Base-by-base conservation (phyloP, 768 basidiomycete genomes). In the Psilocybe cyanescens region DNA sequence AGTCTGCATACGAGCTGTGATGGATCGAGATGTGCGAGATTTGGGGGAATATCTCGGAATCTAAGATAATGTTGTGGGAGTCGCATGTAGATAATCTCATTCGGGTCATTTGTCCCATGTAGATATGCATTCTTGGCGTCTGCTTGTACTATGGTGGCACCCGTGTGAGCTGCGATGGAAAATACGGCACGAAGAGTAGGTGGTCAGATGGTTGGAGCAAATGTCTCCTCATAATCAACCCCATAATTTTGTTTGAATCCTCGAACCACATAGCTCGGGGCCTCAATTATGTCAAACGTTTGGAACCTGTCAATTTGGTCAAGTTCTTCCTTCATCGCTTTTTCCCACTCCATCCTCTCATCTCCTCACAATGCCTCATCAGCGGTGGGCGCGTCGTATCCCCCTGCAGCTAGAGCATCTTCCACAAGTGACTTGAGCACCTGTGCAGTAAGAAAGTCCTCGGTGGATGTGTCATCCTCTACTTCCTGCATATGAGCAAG, bases 51-150 rank as follows among this genome's bases (percentile, higher is more conserved):
- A 8, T 37, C 12, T 7, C 12, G 2, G 37, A 37, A 37, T 7
- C 12, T 37, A 12, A 37, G 37, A 12, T 39, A 55, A 41, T 58
- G 16, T 17, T 54, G 65, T 3, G 70, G 67, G 3, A 67, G 60
- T 3, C 70, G 19, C 35, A 75, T 66, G 48, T 68, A 74, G 2
- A 75, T 68, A 9, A 67, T 64, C n/a, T 73, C 65, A 49, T 70
- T 61, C 56, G 62, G 60, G 16, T 65, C 44, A 52, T 74, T 57
- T 16, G 48, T 28, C 24, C 64, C 64, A 51, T 68, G 55, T 9
- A 68, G 59, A 33, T 65, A 68, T 3, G 67, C 65, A 55, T 58
- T 68, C 44, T 67, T 65, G 16, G 45, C 59, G 31, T 67, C 64
- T 4, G 60, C 58, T 54, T 62, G 61, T 4, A 51, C 49, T 17